A percentile compares a stretch with the other conserved stretches of the same genome.
phyloP scores from a whole-genome alignment of 75 land plant genomes.

The Adiantum capillusveneris region DNA sequence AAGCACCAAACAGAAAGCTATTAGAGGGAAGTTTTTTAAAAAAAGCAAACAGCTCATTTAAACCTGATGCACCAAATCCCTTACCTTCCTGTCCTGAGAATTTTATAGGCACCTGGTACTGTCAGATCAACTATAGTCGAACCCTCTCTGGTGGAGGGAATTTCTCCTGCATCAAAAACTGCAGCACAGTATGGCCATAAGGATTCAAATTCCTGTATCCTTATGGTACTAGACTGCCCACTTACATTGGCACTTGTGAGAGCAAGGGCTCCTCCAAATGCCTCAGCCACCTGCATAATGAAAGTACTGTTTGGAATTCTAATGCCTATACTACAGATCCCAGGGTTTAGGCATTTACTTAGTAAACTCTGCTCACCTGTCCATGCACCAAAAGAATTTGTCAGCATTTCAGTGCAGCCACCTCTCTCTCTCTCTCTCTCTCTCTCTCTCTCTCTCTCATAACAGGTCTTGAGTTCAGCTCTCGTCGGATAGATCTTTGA shows the following conservation, averaged over 20 bases:
- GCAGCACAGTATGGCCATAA: slow-evolving; percentile 80
- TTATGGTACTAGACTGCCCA: slow-evolving; percentile 74
- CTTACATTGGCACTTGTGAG: slow-evolving; percentile 92
- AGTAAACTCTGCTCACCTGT: slow-evolving; percentile 71
- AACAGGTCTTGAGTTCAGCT: no score
- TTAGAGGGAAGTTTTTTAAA: no score
- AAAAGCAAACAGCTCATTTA: no score
- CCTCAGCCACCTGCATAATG: slow-evolving; percentile 54
- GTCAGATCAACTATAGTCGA: slow-evolving; percentile 88
- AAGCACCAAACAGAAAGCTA: no score
- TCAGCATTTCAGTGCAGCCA: no score
- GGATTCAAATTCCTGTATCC: slow-evolving; percentile 65
- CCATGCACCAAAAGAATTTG: background rate
- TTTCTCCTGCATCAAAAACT: slow-evolving; percentile 77
- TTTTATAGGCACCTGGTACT: slow-evolving; percentile 45
- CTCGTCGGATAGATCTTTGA: no score
- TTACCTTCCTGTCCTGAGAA: slow-evolving; percentile 84
- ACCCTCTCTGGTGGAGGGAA: slow-evolving; percentile 85
- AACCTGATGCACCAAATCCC: no score
- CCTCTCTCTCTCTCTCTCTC: no score
- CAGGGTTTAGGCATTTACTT: slow-evolving; percentile 81
- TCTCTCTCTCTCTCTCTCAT: no score
- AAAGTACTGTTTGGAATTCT: slow-evolving; percentile 78
- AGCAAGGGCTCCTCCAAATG: slow-evolving; percentile 83
- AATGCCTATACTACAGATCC: slow-evolving; percentile 81